Evolutionary conservation across 176 grass and related monocot species (phyloP).

Genomic region (Avena sativa): DNA sequence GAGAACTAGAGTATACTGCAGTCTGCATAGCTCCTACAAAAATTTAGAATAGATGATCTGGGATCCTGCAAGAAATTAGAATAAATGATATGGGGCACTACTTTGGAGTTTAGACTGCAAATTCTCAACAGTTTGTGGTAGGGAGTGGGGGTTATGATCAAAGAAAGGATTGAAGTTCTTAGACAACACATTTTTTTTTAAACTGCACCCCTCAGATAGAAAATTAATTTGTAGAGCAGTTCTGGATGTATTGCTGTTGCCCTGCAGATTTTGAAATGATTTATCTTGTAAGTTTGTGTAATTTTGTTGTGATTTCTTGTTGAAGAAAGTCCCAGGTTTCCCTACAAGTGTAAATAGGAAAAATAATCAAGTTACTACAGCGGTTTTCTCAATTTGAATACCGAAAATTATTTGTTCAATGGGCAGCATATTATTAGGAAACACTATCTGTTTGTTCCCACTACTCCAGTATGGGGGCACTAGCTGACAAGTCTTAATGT

Average conservation of each 20-base stretch:
- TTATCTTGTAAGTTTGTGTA: neutral
- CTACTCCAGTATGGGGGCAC: constrained; percentile 11
- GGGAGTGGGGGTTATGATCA: neutral
- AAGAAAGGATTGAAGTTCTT: too few relatives aligned
- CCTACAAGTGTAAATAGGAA: too few relatives aligned
- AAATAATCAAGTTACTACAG: neutral
- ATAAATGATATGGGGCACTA: neutral
- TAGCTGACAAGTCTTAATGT: constrained; percentile 13
- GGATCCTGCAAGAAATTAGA: neutral
- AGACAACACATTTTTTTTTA: too few relatives aligned
- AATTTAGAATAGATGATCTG: neutral
- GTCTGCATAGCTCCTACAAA: neutral
- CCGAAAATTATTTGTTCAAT: constrained; percentile 2
- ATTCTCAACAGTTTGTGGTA: constrained; percentile 2
- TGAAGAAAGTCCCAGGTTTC: neutral
- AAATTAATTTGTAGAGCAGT: too few relatives aligned
- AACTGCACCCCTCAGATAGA: too few relatives aligned
- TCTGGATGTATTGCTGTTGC: neutral
- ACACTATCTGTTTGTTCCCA: constrained; percentile 21
- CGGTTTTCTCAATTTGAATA: neutral
- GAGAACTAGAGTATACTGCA: neutral
- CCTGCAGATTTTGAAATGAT: neutral
- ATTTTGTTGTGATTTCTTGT: constrained; percentile 22
- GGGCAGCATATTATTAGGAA: constrained; percentile 1
- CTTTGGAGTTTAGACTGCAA: neutral